Conservation (phyloP, 2,329 filamentous ascomycete species). For the Colletotrichum limetticola region DNA sequence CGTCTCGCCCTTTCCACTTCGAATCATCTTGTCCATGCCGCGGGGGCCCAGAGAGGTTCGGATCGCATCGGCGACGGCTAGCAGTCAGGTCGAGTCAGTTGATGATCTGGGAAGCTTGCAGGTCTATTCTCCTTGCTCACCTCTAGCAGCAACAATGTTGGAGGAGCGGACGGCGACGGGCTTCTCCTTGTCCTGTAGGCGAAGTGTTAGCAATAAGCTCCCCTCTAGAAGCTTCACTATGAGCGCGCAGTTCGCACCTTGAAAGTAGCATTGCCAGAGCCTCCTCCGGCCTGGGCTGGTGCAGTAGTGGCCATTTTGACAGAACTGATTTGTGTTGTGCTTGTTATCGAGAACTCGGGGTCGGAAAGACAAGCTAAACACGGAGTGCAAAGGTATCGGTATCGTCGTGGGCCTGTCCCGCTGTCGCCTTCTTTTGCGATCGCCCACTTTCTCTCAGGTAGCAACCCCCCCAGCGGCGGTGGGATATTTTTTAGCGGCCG, state of each 20-base stretch:
- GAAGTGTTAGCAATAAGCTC: conserved; percentile 50
- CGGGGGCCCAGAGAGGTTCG: conserved; percentile 94
- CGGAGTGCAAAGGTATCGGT: conserved; percentile 23
- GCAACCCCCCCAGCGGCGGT: conserved; percentile 36
- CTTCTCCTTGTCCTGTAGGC: conserved; percentile 88
- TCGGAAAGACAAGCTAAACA: conserved; percentile 15
- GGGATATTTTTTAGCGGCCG: conserved; percentile 38
- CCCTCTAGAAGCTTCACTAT: conserved; percentile 40
- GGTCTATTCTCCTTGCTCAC: conserved; percentile 57
- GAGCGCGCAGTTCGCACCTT: conserved; percentile 54
- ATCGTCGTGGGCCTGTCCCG: conserved; percentile 35
- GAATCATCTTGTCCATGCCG: conserved; percentile 99
- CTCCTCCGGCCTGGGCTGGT: conserved; percentile 48
- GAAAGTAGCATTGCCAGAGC: conserved; percentile 65
- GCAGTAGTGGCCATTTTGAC: conserved; percentile 57
- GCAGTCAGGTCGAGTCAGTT: conserved; percentile 36
- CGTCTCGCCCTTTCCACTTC: conserved; percentile 94
- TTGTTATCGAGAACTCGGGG: conserved; percentile 2
- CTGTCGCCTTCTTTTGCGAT: conserved; percentile 36
- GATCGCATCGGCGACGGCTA: conserved; percentile 97
- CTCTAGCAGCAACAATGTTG: conserved; percentile 97
- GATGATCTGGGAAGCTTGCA: not conserved
- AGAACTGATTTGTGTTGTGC: conserved; percentile 35
- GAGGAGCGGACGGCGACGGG: conserved; percentile 94
- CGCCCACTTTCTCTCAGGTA: conserved; percentile 36